Percentiles rank a stretch among this genome's conserved stretches.
Evolutionary conservation across 2,329 filamentous ascomycete genomes (phyloP).

Genomic region (Clarireedia sp.): DNA sequence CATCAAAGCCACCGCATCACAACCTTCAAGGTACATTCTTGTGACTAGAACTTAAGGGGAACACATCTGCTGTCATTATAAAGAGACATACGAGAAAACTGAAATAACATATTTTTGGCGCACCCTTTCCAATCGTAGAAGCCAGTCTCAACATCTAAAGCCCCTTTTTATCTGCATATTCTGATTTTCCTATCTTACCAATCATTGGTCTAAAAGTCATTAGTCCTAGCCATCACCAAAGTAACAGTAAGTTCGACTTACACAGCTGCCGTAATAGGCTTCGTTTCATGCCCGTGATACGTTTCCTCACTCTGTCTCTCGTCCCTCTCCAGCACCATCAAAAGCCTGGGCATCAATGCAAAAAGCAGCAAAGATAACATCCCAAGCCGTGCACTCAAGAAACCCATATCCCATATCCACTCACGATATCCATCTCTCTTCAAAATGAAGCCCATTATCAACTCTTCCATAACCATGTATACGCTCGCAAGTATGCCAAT

Average conservation of each 20-base stretch:
- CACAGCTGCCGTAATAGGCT: slow-evolving; percentile 15
- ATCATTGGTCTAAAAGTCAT: background rate
- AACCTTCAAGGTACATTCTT: too few species aligned
- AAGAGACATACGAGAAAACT: background rate
- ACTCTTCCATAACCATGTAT: slow-evolving; percentile 21
- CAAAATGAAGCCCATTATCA: slow-evolving; percentile 14
- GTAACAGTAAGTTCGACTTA: slow-evolving; percentile 7
- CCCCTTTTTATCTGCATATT: too few species aligned
- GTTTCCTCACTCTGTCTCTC: slow-evolving; percentile 20
- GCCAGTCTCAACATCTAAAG: too few species aligned
- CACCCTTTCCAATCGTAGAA: background rate
- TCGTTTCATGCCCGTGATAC: slow-evolving; percentile 23
- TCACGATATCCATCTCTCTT: slow-evolving; percentile 18
- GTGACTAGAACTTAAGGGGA: too few species aligned
- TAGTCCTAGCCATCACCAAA: background rate
- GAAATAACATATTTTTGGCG: background rate
- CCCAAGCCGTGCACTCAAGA: slow-evolving; percentile 9
- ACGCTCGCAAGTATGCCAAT: slow-evolving; percentile 24
- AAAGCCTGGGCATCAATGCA: slow-evolving; percentile 22
- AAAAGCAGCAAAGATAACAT: slow-evolving; percentile 15
- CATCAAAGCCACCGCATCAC: too few species aligned
- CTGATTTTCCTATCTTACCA: background rate
- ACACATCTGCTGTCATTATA: too few species aligned
- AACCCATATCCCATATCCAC: slow-evolving; percentile 18
- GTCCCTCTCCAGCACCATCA: slow-evolving; percentile 28